Evolutionary conservation across 202 grass and related monocot species (phyloP).

Genomic region (Carex sylvatica): DNA sequence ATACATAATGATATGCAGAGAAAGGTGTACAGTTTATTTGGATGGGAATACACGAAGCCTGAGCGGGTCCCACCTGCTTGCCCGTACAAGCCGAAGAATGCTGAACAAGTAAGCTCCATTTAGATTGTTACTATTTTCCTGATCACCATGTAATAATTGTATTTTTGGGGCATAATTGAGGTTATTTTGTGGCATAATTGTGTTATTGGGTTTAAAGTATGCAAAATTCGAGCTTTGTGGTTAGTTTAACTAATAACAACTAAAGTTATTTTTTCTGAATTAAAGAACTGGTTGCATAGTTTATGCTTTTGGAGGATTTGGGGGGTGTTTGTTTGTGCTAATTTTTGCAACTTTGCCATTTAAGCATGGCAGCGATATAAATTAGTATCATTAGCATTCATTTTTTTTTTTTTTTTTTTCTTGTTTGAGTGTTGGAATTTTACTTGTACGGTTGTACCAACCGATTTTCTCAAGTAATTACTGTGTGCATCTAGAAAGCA

Average conservation of each 20-base stretch:
- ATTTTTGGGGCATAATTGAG: too few relatives aligned
- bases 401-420: neutral
- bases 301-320: neutral
- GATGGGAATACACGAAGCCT: conserved; percentile 92
- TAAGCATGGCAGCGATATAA: neutral
- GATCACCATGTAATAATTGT: neutral
- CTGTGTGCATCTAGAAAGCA: neutral
- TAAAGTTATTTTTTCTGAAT: neutral
- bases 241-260: neutral
- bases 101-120: conserved; percentile 38
- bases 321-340: neutral
- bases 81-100: conserved; percentile 68
- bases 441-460: neutral
- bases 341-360: neutral
- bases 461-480: neutral
- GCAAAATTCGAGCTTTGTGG: neutral
- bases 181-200: neutral
- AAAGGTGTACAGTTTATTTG: conserved; percentile 78
- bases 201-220: neutral
- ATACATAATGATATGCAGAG: conserved; percentile 31
- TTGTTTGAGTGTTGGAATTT: neutral
- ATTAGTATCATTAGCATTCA: neutral
- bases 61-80: conserved; percentile 76
- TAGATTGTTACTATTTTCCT: neutral
- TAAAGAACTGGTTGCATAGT: neutral